Evolutionary conservation across 1,284 basidiomycete genomes (phyloP).

Genomic region (Ustilago esculenta): DNA sequence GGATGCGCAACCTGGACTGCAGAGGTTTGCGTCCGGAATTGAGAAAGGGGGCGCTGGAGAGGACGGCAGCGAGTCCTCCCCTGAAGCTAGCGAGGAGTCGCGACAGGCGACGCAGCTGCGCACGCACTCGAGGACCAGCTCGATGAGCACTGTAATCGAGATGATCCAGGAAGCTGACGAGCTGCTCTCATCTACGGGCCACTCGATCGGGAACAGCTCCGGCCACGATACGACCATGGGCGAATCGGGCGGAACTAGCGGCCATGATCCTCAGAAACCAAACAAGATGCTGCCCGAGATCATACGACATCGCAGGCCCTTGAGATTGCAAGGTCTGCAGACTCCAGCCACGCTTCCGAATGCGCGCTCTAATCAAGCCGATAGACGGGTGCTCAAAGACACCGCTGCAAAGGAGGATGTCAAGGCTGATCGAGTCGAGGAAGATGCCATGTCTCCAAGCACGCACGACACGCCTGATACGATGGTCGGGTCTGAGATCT

Average conservation of each 20-base stretch:
- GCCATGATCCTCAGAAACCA: slow-evolving; percentile 30
- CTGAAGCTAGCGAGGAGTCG: slow-evolving; percentile 13
- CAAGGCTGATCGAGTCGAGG: background rate
- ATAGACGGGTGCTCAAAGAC: background rate
- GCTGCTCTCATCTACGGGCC: slow-evolving; percentile 29
- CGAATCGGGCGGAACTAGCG: slow-evolving; percentile 31
- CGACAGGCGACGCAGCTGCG: slow-evolving; percentile 10
- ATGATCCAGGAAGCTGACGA: slow-evolving; percentile 37
- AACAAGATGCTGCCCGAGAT: slow-evolving; percentile 19
- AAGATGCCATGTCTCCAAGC: slow-evolving; percentile 7
- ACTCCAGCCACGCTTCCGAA: background rate
- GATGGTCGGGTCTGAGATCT: slow-evolving; percentile 39
- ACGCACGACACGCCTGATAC: slow-evolving; percentile 42
- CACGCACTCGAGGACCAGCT: slow-evolving; percentile 15
- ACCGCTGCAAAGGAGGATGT: background rate
- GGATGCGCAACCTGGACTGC: background rate
- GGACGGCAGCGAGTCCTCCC: background rate
- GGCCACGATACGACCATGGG: slow-evolving; percentile 26
- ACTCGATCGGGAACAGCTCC: slow-evolving; percentile 35
- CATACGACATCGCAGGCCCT: slow-evolving; percentile 14
- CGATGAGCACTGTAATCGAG: slow-evolving; percentile 29
- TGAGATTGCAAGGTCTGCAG: slow-evolving; percentile 6
- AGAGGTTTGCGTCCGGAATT: background rate
- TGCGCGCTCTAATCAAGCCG: background rate
- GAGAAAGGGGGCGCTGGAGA: background rate